A percentile compares a stretch with the other conserved stretches of the same genome.
Evolutionary conservation across 257 asterid genomes (phyloP).

Genomic region (Ehretia macrophylla): DNA sequence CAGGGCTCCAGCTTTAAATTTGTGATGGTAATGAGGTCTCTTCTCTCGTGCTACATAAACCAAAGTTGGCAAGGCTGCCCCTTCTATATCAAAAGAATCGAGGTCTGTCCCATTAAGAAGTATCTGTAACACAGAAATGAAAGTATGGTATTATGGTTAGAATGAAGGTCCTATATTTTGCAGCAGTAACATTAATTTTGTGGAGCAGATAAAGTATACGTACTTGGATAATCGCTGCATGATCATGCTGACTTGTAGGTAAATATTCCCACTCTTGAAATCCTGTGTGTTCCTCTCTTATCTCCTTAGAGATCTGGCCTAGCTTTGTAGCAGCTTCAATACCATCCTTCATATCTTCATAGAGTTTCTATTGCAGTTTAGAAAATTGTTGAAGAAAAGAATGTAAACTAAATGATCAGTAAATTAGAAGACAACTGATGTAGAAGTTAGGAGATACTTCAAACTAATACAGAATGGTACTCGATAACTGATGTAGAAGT

Average conservation of each 20-base stretch:
- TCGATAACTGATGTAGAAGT: too few relatives aligned
- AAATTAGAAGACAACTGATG: too few relatives aligned
- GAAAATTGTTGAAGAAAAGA: too few relatives aligned
- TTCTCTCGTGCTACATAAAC: conserved; percentile 21
- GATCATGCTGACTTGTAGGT: conserved; percentile 2
- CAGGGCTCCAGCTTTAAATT: conserved; percentile 23
- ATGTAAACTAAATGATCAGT: neutral
- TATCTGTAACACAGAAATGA: conserved; percentile 2
- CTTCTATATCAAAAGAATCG: conserved; percentile 3
- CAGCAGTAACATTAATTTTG: neutral
- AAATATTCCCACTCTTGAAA: conserved; percentile 11
- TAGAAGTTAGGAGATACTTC: too few relatives aligned
- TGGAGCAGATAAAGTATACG: neutral
- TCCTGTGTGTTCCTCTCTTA: conserved; percentile 11
- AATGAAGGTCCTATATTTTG: neutral
- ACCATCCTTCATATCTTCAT: conserved; percentile 9
- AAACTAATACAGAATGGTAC: too few relatives aligned
- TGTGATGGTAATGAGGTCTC: conserved; percentile 16
- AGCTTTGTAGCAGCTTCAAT: neutral
- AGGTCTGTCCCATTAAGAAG: conserved; percentile 9
- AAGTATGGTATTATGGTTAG: too few relatives aligned
- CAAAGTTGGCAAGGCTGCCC: conserved; percentile 13
- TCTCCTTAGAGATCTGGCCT: conserved; percentile 1
- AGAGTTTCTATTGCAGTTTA: conserved; percentile 1
- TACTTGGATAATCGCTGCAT: conserved; percentile 9